Percentiles rank a stretch among this genome's conserved stretches.
Evolutionary conservation across 2,329 filamentous ascomycete genomes (phyloP).

Genomic region (Cyphellophora europaea): DNA sequence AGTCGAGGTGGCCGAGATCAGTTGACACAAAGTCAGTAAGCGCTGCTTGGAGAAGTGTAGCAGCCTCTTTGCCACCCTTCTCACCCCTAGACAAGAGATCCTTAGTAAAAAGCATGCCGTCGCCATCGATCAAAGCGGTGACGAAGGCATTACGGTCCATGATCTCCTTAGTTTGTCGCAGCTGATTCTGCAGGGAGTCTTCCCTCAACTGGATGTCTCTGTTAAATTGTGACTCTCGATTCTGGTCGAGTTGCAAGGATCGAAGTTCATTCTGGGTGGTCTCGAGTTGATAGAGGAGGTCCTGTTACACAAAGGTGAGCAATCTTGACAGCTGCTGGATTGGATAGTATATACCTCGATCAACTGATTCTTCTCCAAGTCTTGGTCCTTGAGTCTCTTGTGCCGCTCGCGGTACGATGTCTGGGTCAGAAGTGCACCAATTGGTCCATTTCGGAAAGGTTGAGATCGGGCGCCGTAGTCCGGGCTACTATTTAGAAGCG

Average conservation of each 20-base stretch:
- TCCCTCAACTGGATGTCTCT: no score
- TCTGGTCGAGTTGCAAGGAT: conserved; percentile 11
- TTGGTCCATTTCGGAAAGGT: conserved; percentile 12
- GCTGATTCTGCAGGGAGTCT: conserved; percentile 37
- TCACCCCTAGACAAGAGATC: conserved; percentile 40
- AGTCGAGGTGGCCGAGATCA: conserved; percentile 31
- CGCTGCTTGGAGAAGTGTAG: conserved; percentile 35
- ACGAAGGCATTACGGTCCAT: conserved; percentile 47
- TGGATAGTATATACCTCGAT: conserved; percentile 31
- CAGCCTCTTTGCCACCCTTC: conserved; percentile 43
- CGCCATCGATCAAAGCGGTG: conserved; percentile 45
- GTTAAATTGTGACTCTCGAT: no score
- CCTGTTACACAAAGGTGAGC: no score
- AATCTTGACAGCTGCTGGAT: no score
- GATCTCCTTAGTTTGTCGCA: conserved; percentile 33
- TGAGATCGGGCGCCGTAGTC: conserved; percentile 15
- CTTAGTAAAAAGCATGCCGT: conserved; percentile 46
- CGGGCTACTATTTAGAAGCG: conserved; percentile 18
- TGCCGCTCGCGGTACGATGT: conserved; percentile 27
- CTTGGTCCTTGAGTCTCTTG: conserved; percentile 32
- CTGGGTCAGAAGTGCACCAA: conserved; percentile 6
- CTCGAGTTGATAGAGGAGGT: conserved; percentile 37
- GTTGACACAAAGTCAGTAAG: conserved; percentile 34
- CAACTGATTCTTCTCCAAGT: conserved; percentile 37
- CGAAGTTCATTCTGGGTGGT: conserved; percentile 28